Evolutionary conservation across 106 monocot species (phyloP), one percentile per base, ranked within the genome.

Genomic region (Dioscorea dumetorum): DNA sequence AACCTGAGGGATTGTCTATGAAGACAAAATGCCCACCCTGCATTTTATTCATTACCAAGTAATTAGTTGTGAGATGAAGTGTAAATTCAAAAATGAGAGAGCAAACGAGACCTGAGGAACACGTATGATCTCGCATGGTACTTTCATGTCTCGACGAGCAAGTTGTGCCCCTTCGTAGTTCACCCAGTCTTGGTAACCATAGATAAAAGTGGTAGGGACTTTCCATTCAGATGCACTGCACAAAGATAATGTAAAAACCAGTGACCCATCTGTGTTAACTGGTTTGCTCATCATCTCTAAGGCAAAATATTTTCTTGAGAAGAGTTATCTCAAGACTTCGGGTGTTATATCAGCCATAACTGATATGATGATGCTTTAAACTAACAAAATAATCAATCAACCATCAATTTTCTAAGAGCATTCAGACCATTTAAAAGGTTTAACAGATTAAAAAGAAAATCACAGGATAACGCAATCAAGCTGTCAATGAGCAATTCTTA

Each of bases 131-230:
- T 99, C 99, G 52, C 99, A 93, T 48, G 99, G 99, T 35, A 99
- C 93, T 72, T 87, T 82, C 99, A 99, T 99, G 22, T 85, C 75
- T 67, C 81, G 60, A 17, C 99, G 90, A 58, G 99, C 99, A 57
- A 70, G 75, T 68, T 87, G 87, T 52, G 93, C 99, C 0, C 99
- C 99, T 76, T 81, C 50, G 63, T 87, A 99, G 75, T 83, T 81
- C 99, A 99, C 85, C 99, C 99, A 99, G 65, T 99, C 99, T n/a
- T 93, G 54, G 34, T 77, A 57, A 23, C 99, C 99, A 72, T 99
- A 99, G 17, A 99, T 87, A 71, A 93, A 90, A 31, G 93, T 90
- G 16, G 99, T 93, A 1, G 93, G 99, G 18, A 93, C 93, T 67
- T 99, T 99, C 99, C 99, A 99, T 4, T 90, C 90, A 9, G 99